phyloP scores from a whole-genome alignment of 176 grass and related monocot genomes.

The sorghum (Sorghum bicolor) region DNA sequence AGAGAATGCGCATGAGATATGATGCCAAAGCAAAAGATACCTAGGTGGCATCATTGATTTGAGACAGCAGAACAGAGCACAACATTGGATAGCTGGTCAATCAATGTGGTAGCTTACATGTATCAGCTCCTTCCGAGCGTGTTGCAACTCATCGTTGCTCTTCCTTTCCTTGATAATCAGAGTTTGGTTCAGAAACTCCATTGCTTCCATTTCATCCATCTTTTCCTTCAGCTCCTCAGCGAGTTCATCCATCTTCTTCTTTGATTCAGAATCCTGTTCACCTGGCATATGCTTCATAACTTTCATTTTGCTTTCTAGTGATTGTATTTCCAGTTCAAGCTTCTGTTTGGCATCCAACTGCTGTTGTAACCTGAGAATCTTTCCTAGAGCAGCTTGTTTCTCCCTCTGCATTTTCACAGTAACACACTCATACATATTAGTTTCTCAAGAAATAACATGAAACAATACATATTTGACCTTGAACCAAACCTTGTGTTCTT shows the following conservation, averaged over 20 bases:
- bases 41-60: too few species aligned
- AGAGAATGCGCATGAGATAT: too few species aligned
- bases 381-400: slow-evolving; percentile 45
- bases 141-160: too few species aligned
- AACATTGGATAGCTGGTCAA: too few species aligned
- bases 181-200: too few species aligned
- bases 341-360: slow-evolving; percentile 61
- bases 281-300: slow-evolving; percentile 55
- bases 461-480: neutral
- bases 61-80: too few species aligned
- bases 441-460: neutral
- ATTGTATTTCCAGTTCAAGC: slow-evolving; percentile 63
- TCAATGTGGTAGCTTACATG: too few species aligned
- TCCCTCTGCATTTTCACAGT: slow-evolving; percentile 40
- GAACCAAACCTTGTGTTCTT: slow-evolving; percentile 58
- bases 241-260: slow-evolving; percentile 14
- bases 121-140: too few species aligned
- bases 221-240: too few species aligned
- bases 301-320: slow-evolving; percentile 42
- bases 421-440: neutral
- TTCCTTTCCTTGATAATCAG: too few species aligned
- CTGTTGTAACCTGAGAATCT: slow-evolving; percentile 51
- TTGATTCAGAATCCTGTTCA: slow-evolving; percentile 36
- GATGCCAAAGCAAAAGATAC: too few species aligned
- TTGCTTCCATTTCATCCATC: too few species aligned